Conservation (phyloP, 2,329 filamentous ascomycete genomes). For the Leptographium lundbergii region DNA sequence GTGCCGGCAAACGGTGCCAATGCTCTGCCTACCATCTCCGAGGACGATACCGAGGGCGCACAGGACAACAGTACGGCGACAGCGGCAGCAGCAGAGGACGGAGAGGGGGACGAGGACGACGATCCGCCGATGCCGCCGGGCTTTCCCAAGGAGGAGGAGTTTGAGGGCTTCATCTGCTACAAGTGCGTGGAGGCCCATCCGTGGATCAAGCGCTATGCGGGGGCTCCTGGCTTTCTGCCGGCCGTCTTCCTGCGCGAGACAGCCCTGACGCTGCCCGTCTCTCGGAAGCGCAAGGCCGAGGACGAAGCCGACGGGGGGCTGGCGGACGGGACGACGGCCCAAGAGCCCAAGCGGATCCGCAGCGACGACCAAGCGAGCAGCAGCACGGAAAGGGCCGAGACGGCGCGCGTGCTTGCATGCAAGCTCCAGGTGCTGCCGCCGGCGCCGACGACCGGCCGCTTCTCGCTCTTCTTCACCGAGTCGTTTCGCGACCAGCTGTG, state of each 20-base stretch:
- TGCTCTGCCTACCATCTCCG: conserved; percentile 8
- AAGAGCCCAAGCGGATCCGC: conserved; percentile 33
- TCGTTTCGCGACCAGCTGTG: conserved; percentile 75
- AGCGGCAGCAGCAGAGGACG: conserved; percentile 11
- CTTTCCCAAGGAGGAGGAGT: conserved; percentile 80
- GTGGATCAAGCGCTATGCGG: conserved; percentile 86
- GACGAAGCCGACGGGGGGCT: conserved; percentile 27
- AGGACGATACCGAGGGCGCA: neutral
- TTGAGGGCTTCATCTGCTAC: conserved; percentile 85
- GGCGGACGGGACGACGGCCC: conserved; percentile 9
- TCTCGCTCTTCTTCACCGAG: conserved; percentile 73
- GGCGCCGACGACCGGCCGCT: conserved; percentile 36
- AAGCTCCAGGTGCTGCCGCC: conserved; percentile 48
- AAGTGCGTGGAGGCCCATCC: conserved; percentile 80
- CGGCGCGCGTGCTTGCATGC: conserved; percentile 24
- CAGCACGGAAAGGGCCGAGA: conserved; percentile 1
- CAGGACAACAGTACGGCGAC: conserved; percentile 8
- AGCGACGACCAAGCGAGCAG: neutral
- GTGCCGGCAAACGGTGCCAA: neutral
- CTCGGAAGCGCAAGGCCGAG: conserved; percentile 57
- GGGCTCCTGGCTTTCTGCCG: conserved; percentile 63
- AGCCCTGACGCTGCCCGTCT: conserved; percentile 6
- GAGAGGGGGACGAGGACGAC: conserved; percentile 36
- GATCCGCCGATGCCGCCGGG: conserved; percentile 64
- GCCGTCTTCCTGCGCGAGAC: conserved; percentile 44